Base-by-base conservation (phyloP, 768 basidiomycete genomes). In the Boletus patriciae region DNA sequence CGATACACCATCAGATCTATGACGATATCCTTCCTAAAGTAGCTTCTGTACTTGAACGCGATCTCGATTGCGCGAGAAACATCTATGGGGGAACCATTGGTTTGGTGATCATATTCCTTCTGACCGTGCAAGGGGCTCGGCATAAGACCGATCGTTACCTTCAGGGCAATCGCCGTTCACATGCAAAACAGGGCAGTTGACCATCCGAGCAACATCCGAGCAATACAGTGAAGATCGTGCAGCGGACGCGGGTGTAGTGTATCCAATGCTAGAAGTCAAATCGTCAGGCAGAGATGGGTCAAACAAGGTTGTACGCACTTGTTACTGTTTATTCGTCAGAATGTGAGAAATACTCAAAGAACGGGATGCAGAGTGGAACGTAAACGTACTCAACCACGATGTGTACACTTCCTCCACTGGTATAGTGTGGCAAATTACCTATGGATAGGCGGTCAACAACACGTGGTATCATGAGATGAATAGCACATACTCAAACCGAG, bases 111-210 rank as follows among this genome's bases (percentile, higher is more conserved):
- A 23, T 31, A 19, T 31, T 16, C 18, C 37, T 31, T 15, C 4
- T 2, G 2, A 13, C 27, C 5, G 27, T 29, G 46, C 33, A 46
- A 15, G 16, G 12, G 19, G 50, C 29, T 36, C 34, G 15, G 12
- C 19, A 15, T 6, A 43, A 56, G 21, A 40, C 1, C 1, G 9
- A 34, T 21, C 29, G 25, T 49, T 44, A 75, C 90, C 91, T 80
- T 96, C 92, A 0, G 92, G 92, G 68, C 88, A 76, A 69, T 97
- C 94, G 6, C 94, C 94, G 60, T 95, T 97, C 57, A 94, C 92
- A 59, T 96, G 94, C 19, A 96, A 69, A 5, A 95, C 83, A 1
- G 94, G 94, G 0, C 90, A 86, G 55, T 91, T 88, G 62, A 94
- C 87, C 88, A 91, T 92, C 74, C 95, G 95, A 6, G 88, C 91